Evolutionary conservation across 2,329 filamentous ascomycete genomes (phyloP).

Genomic region (Talaromyces sp.): DNA sequence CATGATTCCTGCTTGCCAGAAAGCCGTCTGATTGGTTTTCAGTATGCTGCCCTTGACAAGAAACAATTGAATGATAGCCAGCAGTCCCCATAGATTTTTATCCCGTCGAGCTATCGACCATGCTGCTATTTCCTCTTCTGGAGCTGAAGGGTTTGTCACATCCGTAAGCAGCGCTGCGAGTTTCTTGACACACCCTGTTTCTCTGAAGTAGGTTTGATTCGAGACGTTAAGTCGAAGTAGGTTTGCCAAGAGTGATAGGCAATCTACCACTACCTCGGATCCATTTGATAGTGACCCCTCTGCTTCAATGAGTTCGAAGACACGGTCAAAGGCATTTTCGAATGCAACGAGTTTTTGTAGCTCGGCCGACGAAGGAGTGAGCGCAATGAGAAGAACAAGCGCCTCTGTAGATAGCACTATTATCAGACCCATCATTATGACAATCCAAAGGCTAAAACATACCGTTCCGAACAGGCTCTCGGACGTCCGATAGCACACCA

Average conservation of each 20-base stretch:
- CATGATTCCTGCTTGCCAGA: slow-evolving; percentile 78
- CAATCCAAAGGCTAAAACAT: slow-evolving; percentile 18
- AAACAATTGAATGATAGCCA: slow-evolving; percentile 84
- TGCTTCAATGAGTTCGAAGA: slow-evolving; percentile 75
- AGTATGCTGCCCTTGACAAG: slow-evolving; percentile 74
- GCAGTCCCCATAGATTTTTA: slow-evolving; percentile 85
- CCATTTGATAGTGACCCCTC: slow-evolving; percentile 82
- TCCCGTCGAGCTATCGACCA: slow-evolving; percentile 78
- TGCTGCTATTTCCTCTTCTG: slow-evolving; percentile 60
- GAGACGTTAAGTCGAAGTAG: slow-evolving; percentile 80
- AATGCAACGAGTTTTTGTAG: slow-evolving; percentile 95
- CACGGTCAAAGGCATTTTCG: slow-evolving; percentile 83
- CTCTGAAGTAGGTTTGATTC: slow-evolving; percentile 90
- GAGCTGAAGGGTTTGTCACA: slow-evolving; percentile 53
- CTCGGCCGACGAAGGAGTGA: slow-evolving; percentile 82
- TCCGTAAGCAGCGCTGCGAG: slow-evolving; percentile 66
- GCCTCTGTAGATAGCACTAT: slow-evolving; percentile 54
- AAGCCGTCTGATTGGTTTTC: slow-evolving; percentile 78
- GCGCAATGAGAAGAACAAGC: slow-evolving; percentile 77
- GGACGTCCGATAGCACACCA: slow-evolving; percentile 73
- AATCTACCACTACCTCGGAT: slow-evolving; percentile 86
- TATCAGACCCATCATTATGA: slow-evolving; percentile 12
- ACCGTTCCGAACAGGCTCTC: slow-evolving; percentile 82
- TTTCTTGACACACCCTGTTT: slow-evolving; percentile 76
- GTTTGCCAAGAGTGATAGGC: slow-evolving; percentile 84